Evolutionary conservation across 768 basidiomycete species (phyloP).

Genomic region (Russula olivacea): DNA sequence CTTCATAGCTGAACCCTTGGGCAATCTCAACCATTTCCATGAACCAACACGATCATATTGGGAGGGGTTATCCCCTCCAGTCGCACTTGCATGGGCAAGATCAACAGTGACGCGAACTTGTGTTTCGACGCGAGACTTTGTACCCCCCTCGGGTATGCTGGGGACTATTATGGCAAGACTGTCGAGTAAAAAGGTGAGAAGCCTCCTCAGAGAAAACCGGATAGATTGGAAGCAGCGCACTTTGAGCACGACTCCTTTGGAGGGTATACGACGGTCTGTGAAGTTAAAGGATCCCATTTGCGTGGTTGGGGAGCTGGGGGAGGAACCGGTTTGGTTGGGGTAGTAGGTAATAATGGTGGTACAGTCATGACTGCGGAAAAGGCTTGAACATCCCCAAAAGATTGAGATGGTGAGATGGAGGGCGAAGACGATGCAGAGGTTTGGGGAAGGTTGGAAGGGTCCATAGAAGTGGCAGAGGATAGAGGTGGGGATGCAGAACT

Average conservation of each 20-base stretch:
- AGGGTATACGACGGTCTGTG: conserved; percentile 61
- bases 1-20: conserved; percentile 79
- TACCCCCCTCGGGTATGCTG: conserved; percentile 73
- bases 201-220: neutral
- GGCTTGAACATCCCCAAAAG: neutral
- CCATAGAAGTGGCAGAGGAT: conserved; percentile 2
- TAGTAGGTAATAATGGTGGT: conserved; percentile 34
- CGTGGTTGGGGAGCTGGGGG: conserved; percentile 57
- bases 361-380: conserved; percentile 5
- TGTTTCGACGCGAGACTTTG: conserved; percentile 93
- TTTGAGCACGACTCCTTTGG: conserved; percentile 72
- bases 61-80: conserved; percentile 47
- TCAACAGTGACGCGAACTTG: conserved; percentile 84
- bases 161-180: conserved; percentile 81
- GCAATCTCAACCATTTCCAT: conserved; percentile 84
- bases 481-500: conserved; percentile 8
- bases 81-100: conserved; percentile 58
- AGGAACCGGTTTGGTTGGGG: conserved; percentile 57
- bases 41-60: conserved; percentile 80
- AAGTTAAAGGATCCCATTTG: conserved; percentile 46
- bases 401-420: neutral
- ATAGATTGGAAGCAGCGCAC: conserved; percentile 38
- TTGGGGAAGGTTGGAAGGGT: neutral
- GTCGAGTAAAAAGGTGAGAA: conserved; percentile 4
- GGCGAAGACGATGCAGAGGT: neutral